These are phyloP conservation scores for Protomyces lactucae-debilis DNA, from an alignment of 1,139 yeast genomes.

Conservation along the genomic window DNA sequence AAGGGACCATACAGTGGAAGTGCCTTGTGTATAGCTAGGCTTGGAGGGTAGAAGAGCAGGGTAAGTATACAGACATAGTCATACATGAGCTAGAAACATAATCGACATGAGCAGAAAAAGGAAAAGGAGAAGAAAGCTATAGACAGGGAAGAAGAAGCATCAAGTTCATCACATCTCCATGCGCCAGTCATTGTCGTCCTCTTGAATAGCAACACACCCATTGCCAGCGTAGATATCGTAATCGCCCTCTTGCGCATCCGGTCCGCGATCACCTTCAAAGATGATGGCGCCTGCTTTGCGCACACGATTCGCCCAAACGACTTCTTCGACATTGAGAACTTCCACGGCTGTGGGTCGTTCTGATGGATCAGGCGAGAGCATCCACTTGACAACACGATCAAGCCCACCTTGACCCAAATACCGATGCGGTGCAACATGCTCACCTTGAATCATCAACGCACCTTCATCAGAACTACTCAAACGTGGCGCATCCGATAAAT, in stretches of 20 bases:
- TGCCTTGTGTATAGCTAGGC: too few species aligned
- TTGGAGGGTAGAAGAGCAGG: too few species aligned
- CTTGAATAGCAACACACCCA: constrained; percentile 32
- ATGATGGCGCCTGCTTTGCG: constrained; percentile 93
- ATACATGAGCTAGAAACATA: not conserved
- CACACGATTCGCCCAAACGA: constrained; percentile 70
- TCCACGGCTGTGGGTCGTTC: constrained; percentile 73
- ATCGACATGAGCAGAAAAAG: not conserved
- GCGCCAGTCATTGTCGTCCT: constrained; percentile 35
- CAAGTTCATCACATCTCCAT: constrained; percentile 32
- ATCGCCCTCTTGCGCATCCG: constrained; percentile 40
- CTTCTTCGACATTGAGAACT: constrained; percentile 64
- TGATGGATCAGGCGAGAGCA: constrained; percentile 83
- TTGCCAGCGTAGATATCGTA: constrained; percentile 14
- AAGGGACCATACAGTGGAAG: too few species aligned
- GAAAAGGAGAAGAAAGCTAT: not conserved
- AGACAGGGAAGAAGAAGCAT: not conserved
- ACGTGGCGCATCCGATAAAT: constrained; percentile 68
- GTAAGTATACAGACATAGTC: not conserved
- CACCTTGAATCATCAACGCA: not conserved
- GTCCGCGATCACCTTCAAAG: constrained; percentile 95
- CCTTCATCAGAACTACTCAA: constrained; percentile 15
- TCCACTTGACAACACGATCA: constrained; percentile 76
- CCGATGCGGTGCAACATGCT: constrained; percentile 19
- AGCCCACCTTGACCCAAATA: constrained; percentile 44